Evolutionary conservation across 805 yeast species (phyloP).

Genomic region (Phaffomyces antillensis): DNA sequence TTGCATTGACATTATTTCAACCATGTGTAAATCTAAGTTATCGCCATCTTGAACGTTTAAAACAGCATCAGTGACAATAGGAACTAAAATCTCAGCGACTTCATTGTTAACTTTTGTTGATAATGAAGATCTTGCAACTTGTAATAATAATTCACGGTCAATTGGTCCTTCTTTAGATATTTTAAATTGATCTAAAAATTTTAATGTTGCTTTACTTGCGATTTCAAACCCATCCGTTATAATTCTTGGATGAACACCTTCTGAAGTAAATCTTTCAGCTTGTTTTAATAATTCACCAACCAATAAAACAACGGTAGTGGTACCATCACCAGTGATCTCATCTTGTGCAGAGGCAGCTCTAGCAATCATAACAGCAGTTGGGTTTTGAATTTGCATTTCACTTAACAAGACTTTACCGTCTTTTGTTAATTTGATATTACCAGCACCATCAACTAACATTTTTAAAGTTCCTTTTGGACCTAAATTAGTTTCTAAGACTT

Average conservation of each 20-base stretch:
- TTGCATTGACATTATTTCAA: constrained; percentile 98
- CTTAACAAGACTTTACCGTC: constrained; percentile 91
- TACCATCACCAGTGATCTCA: constrained; percentile 99
- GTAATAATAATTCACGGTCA: constrained; percentile 83
- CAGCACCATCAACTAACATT: constrained; percentile 95
- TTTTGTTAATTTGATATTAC: constrained; percentile 89
- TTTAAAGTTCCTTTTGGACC: constrained; percentile 97
- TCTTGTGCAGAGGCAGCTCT: constrained; percentile 98
- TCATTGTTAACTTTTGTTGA: constrained; percentile 79
- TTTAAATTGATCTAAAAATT: constrained; percentile 63
- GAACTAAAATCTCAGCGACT: constrained; percentile 74
- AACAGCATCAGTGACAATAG: constrained; percentile 96
- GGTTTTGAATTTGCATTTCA: constrained; percentile 95
- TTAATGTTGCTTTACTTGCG: constrained; percentile 71
- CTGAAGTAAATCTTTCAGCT: constrained; percentile 84
- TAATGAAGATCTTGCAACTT: constrained; percentile 86
- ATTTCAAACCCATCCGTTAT: constrained; percentile 91
- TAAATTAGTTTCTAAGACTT: constrained; percentile 81
- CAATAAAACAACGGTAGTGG: constrained; percentile 88
- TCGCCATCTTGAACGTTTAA: constrained; percentile 57
- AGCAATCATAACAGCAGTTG: constrained; percentile 87
- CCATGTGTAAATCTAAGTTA: constrained; percentile 87
- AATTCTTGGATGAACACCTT: constrained; percentile 94
- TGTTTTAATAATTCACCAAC: constrained; percentile 94
- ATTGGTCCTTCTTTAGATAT: constrained; percentile 26